phyloP scores from a whole-genome alignment of 345 rosid genomes.

The Citrus trifoliata region DNA sequence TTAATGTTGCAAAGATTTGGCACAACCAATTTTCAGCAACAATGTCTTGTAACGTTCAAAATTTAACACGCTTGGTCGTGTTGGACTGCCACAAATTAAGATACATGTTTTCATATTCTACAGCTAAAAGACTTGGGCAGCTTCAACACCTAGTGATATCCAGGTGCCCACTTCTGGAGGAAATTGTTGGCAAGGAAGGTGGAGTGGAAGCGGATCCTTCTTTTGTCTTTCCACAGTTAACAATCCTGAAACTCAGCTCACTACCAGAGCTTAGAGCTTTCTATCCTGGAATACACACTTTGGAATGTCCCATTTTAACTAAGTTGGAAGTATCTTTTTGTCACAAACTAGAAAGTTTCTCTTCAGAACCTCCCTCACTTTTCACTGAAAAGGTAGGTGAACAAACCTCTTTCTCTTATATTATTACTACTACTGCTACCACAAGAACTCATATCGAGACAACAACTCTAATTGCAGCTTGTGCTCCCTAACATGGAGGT shows the following conservation, averaged over 20 bases:
- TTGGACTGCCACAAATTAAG: not conserved
- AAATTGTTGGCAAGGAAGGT: not conserved
- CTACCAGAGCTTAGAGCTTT: not conserved
- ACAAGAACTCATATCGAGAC: too few species aligned
- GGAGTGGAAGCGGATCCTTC: not conserved
- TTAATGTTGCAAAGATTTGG: conserved; percentile 2
- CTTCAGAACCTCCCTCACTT: not conserved
- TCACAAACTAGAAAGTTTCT: too few species aligned
- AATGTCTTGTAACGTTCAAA: not conserved
- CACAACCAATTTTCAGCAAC: not conserved
- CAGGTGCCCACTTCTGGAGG: not conserved
- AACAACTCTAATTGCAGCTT: conserved; percentile 4
- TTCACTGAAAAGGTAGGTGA: not conserved
- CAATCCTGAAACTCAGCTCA: too few species aligned
- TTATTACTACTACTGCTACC: not conserved
- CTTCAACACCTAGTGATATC: not conserved
- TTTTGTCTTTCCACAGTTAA: not conserved
- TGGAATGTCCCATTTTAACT: not conserved
- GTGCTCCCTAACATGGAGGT: conserved; percentile 14
- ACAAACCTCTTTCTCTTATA: not conserved
- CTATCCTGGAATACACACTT: not conserved
- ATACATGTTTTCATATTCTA: not conserved
- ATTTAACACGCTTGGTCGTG: not conserved
- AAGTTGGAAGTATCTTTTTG: not conserved
- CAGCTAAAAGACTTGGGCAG: not conserved